A percentile compares a stretch with the other conserved stretches of the same genome.
Evolutionary conservation across 2,329 filamentous ascomycete genomes (phyloP).

Genomic region (Aspergillus quadricinctus): DNA sequence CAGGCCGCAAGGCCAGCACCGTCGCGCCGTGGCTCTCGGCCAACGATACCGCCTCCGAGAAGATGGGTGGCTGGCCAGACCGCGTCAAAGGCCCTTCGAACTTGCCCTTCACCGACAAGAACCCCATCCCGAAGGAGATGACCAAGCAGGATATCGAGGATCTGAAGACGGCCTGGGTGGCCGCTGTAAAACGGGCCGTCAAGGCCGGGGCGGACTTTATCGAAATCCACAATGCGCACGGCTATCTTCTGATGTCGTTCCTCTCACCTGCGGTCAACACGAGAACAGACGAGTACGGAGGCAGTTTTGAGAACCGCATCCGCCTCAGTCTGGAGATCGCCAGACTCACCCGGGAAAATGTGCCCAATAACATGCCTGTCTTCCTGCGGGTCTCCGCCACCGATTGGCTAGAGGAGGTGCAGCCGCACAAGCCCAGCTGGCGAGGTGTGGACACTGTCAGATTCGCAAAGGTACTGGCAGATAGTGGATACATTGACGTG

Average conservation of each 20-base stretch:
- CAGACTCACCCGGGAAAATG: conserved; percentile 55
- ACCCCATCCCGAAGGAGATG: conserved; percentile 62
- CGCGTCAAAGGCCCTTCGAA: conserved; percentile 55
- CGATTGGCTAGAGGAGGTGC: conserved; percentile 65
- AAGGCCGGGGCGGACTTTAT: conserved; percentile 71
- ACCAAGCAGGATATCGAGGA: conserved; percentile 62
- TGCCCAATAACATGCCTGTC: conserved; percentile 65
- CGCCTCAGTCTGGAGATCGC: conserved; percentile 65
- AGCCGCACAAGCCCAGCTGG: conserved; percentile 61
- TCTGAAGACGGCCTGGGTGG: conserved; percentile 59
- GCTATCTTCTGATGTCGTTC: conserved; percentile 70
- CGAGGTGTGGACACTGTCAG: conserved; percentile 60
- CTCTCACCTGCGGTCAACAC: conserved; percentile 64
- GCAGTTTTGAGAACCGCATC: conserved; percentile 58
- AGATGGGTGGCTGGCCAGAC: conserved; percentile 52
- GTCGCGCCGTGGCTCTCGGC: conserved; percentile 48
- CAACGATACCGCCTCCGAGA: conserved; percentile 40
- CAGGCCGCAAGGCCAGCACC: conserved; percentile 61
- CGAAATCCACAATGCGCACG: conserved; percentile 75
- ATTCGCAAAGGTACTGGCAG: conserved; percentile 64
- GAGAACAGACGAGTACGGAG: conserved; percentile 56
- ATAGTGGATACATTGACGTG: conserved; percentile 67
- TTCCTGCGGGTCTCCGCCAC: conserved; percentile 67
- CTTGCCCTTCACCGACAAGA: conserved; percentile 58
- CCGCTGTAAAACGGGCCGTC: conserved; percentile 56